phyloP scores from a whole-genome alignment of 345 rosid species.

The Hibiscus syriacus region DNA sequence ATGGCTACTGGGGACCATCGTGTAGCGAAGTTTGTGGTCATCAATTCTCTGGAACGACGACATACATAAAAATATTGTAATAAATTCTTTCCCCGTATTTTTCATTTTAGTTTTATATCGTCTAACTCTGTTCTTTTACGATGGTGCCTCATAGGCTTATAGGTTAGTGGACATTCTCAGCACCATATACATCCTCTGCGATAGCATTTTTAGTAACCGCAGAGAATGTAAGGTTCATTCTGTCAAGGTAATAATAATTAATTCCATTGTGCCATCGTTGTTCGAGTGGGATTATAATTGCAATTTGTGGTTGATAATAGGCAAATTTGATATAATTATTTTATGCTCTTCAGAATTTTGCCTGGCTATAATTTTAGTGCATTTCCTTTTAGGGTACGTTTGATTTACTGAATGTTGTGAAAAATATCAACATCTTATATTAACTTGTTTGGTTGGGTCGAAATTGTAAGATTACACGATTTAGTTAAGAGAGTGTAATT shows the following conservation, averaged over 20 bases:
- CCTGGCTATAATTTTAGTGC: not conserved
- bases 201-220: conserved; percentile 28
- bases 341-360: not conserved
- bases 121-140: not conserved
- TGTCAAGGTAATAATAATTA: not conserved
- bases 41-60: not conserved
- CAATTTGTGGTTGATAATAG: not conserved
- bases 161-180: conserved; percentile 9
- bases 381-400: not conserved
- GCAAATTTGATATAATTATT: not conserved
- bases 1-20: conserved; percentile 72
- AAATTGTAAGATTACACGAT: no score
- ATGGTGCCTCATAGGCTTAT: not conserved
- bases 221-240: conserved; percentile 18
- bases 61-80: not conserved
- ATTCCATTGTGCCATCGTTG: not conserved
- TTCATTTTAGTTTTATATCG: not conserved
- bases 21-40: conserved; percentile 26
- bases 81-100: conserved; percentile 6
- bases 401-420: no score
- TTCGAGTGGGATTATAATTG: not conserved
- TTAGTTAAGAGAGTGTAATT: no score
- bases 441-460: no score
- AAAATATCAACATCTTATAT: no score
- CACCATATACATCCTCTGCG: conserved; percentile 23